Evolutionary conservation across 176 grass and related monocot species (phyloP), one percentile per base, ranked within the genome.

Genomic region (Hordeum vulgare): DNA sequence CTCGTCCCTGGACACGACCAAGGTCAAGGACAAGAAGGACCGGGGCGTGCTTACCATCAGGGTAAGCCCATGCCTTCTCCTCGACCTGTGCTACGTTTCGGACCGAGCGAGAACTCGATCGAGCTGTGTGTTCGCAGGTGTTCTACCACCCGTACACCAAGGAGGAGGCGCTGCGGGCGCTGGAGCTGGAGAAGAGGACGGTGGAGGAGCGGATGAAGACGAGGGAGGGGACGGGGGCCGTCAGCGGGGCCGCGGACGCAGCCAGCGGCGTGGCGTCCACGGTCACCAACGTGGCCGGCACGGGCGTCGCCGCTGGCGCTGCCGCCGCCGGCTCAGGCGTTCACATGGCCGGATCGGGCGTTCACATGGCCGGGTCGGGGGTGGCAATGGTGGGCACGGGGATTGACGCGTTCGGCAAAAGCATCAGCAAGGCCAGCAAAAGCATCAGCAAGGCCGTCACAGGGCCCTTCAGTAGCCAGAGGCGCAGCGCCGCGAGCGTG

Each of bases 1-100:
- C 29, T 70, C 96, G 64, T 99, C 91, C 37, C 93, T 99, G 23
- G 96, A 96, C 89, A 96, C 93, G 35, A 89, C 92, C 68, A 99
- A 99, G 89, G 91, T 96, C 37, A 99, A 96, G 92, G 93, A 99
- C 83, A 99, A 94, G 89, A 96, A 96, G 87, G 96, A 99, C 78
- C 86, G 96, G 49, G 89, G 96, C 57, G 79, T 83, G 59, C 89
- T 99, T 69, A 92, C 69, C 31, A 62, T 96, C 71, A 99, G 96
- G 96, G 96, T 88, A 76, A 66, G 65, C 37, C 11, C 27, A 70
- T 36, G 47, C 66, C 25, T 3, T 74, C 7, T 14, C 25, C 31
- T 71, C 58, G 26, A 11, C 42, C n/a, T 9, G 7, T 28, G 6
- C 3, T 3, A 11, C 28, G 45, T 70, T 61, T 59, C 3, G 21